Percentiles rank a stretch among this genome's conserved stretches.
These are phyloP conservation scores for Panus rudis DNA, from an alignment of 768 basidiomycete genomes.

Conservation along the genomic window DNA sequence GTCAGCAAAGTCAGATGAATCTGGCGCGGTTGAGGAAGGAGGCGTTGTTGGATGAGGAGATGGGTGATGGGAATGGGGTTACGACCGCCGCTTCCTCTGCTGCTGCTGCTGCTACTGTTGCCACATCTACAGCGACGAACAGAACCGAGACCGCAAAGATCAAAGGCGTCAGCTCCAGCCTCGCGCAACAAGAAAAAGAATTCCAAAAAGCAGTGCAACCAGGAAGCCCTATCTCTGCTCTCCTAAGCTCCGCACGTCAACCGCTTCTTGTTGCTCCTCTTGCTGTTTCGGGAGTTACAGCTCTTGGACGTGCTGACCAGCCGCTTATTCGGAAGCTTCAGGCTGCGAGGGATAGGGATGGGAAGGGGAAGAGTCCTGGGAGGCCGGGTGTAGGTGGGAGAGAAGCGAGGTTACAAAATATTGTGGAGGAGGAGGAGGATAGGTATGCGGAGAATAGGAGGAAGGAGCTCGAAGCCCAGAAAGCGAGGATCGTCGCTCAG, in stretches of 20 bases:
- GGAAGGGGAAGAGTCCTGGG: constrained; percentile 51
- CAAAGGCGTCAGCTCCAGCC: constrained; percentile 47
- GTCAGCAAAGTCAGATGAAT: constrained; percentile 57
- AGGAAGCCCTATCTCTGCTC: constrained; percentile 86
- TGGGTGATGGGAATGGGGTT: no score
- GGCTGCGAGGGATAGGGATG: constrained; percentile 39
- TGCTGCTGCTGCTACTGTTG: constrained; percentile 17
- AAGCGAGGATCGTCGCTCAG: constrained; percentile 89
- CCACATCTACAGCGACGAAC: constrained; percentile 12
- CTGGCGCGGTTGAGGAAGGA: constrained; percentile 58
- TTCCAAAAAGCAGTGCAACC: constrained; percentile 96
- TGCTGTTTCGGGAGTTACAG: constrained; percentile 13
- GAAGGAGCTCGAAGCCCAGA: constrained; percentile 85
- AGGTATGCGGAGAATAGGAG: constrained; percentile 26
- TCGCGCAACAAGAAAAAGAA: constrained; percentile 88
- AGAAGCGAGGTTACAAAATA: constrained; percentile 38
- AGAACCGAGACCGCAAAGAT: constrained; percentile 14
- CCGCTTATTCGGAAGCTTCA: constrained; percentile 49
- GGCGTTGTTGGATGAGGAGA: constrained; percentile 60
- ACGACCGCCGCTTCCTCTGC: constrained; percentile 38
- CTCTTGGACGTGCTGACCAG: constrained; percentile 31
- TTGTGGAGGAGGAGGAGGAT: constrained; percentile 34
- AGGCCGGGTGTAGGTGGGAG: constrained; percentile 33
- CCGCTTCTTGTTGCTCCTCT: constrained; percentile 64
- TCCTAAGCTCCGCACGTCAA: constrained; percentile 84